These are phyloP conservation scores for Raddia guianensis DNA, from an alignment of 176 grass and related monocot genomes.

Conservation along the genomic window DNA sequence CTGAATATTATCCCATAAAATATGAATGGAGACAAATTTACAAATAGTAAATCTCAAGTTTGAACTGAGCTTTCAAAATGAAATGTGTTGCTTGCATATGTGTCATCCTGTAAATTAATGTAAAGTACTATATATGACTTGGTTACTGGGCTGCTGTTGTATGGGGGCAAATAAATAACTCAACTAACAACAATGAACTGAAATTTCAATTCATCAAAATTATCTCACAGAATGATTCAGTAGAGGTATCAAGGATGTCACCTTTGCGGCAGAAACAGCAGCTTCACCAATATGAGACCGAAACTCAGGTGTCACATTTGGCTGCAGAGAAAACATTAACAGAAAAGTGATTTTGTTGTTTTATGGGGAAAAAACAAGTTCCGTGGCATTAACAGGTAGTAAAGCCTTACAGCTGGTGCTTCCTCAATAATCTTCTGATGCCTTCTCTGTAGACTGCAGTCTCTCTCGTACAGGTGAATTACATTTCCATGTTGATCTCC, in stretches of 20 bases:
- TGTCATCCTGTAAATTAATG: neutral
- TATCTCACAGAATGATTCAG: neutral
- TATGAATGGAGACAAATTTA: neutral
- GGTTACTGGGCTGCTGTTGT: neutral
- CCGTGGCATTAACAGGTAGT: conserved; percentile 15
- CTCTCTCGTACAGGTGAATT: conserved; percentile 92
- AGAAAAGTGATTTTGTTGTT: conserved; percentile 8
- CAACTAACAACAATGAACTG: neutral
- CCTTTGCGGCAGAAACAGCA: conserved; percentile 93
- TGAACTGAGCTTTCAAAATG: neutral
- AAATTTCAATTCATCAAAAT: conserved; percentile 7
- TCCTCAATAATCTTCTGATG: conserved; percentile 99
- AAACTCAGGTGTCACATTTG: conserved; percentile 76
- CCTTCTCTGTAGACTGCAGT: conserved; percentile 97
- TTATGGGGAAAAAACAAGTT: conserved; percentile 28
- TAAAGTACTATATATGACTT: neutral
- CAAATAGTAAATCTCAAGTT: neutral
- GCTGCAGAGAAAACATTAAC: conserved; percentile 54
- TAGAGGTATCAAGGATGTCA: conserved; percentile 43
- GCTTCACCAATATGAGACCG: conserved; percentile 76
- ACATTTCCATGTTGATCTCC: conserved; percentile 93
- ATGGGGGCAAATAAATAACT: neutral
- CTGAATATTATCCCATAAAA: conserved; percentile 16
- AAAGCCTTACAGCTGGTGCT: conserved; percentile 84
- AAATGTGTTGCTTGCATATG: conserved; percentile 7